phyloP scores from a whole-genome alignment of 176 grass and related monocot species.

The Tuctoria greenei region DNA sequence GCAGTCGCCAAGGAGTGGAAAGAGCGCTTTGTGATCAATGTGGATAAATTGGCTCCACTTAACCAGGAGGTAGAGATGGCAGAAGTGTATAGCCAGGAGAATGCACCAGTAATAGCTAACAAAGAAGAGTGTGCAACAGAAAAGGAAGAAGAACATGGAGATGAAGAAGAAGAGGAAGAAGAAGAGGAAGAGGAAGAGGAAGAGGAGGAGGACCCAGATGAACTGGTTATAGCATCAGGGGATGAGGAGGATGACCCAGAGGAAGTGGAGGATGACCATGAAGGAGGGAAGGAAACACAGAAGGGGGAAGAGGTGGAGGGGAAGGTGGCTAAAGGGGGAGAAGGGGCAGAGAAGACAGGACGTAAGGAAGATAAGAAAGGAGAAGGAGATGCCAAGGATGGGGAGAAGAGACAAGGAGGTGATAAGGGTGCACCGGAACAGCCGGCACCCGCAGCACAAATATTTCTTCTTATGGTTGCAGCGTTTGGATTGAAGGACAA shows the following conservation, averaged over 20 bases:
- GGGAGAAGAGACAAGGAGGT: slow-evolving; percentile 21
- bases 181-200: too few species aligned
- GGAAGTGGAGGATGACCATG: slow-evolving; percentile 19
- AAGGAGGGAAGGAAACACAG: slow-evolving; percentile 37
- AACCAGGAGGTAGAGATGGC: slow-evolving; percentile 33
- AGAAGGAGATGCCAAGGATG: slow-evolving; percentile 7
- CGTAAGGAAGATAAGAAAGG: slow-evolving; percentile 34
- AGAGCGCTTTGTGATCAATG: slow-evolving; percentile 42
- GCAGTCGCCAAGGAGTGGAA: slow-evolving; percentile 57
- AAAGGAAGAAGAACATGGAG: background rate
- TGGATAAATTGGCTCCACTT: slow-evolving; percentile 6
- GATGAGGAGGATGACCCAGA: slow-evolving; percentile 5
- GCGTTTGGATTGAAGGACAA: slow-evolving; percentile 56
- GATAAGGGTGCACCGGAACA: slow-evolving; percentile 20
- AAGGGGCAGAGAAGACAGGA: slow-evolving; percentile 30
- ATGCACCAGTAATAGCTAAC: background rate
- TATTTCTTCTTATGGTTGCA: slow-evolving; percentile 64
- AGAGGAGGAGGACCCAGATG: background rate
- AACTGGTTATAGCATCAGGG: background rate
- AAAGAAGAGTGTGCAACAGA: background rate
- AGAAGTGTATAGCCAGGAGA: slow-evolving; percentile 5
- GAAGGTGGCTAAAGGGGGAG: slow-evolving; percentile 4
- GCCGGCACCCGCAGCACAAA: slow-evolving; percentile 55
- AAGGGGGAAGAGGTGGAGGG: slow-evolving; percentile 19
- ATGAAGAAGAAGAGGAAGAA: background rate